Evolutionary conservation across 202 grass and related monocot genomes (phyloP).

Genomic region (Zizania palustris): DNA sequence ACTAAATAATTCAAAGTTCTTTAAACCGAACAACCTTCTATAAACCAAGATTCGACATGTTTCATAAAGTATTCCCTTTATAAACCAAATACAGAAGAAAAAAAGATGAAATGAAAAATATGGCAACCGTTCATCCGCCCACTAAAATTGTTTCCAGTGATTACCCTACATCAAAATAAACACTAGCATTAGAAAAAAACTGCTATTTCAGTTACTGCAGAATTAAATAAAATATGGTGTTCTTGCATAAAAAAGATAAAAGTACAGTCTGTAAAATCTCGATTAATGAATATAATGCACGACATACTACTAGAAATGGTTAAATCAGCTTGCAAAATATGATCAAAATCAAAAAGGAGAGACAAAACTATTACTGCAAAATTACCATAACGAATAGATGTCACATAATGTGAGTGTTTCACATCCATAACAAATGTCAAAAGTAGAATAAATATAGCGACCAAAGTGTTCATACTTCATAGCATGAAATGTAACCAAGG

Average conservation of each 20-base stretch:
- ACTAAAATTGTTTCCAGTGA: conserved; percentile 53
- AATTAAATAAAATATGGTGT: background rate
- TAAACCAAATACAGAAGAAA: conserved; percentile 65
- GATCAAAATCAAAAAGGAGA: conserved; percentile 6
- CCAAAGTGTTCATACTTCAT: background rate
- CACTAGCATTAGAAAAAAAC: conserved; percentile 33
- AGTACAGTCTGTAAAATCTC: background rate
- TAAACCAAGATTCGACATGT: conserved; percentile 61
- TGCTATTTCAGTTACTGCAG: background rate
- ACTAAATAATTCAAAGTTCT: conserved; percentile 40
- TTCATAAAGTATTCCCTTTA: conserved; percentile 68
- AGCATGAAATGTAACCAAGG: conserved; percentile 5
- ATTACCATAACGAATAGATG: conserved; percentile 10
- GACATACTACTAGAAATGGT: background rate
- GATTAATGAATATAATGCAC: background rate
- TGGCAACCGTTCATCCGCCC: conserved; percentile 45
- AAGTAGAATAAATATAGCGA: conserved; percentile 15
- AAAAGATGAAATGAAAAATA: conserved; percentile 54
- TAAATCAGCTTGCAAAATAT: conserved; percentile 10
- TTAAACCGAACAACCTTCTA: conserved; percentile 61
- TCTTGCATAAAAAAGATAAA: background rate
- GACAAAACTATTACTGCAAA: background rate
- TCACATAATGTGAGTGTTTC: background rate
- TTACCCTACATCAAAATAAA: conserved; percentile 46
- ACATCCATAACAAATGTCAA: background rate